Base-by-base conservation (phyloP, 768 basidiomycete species). In the Tricholomella constricta region DNA sequence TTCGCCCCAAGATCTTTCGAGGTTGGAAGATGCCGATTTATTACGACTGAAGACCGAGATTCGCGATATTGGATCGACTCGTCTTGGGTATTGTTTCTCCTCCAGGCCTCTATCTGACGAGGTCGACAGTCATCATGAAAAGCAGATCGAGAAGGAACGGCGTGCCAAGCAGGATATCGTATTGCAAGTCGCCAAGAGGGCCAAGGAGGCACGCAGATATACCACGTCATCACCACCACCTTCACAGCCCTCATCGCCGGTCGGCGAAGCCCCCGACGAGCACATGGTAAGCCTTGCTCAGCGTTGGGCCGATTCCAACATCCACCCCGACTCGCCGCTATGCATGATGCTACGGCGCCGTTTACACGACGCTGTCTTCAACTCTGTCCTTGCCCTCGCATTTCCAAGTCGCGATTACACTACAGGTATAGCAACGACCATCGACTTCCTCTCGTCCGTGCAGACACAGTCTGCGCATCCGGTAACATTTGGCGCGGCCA, bases 111-210 rank as follows among this genome's bases (percentile, higher is more conserved):
- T 60, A 59, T 20, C 61, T 56, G 60, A 49, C 55, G 62, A 70
- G 6, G 37, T 29, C 51, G 55, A 56, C 26, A 53, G 61, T 56
- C 50, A 49, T 48, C 50, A 54, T 32, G 56, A 58, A 48, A 67
- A 71, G 45, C 84, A 84, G 52, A 57, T 66, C 53, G 79, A 79
- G 56, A 76, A 76, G 57, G 84, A 86, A 81, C 73, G 73, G 52
- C 66, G 65, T 43, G 75, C 79, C 51, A 84, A 84, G 65, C 77
- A 80, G 55, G 86, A 84, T 58, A 78, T 92, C 53, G 81, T 88
- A 17, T 71, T 94, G 45, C 92, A 94, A 66, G 74, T 94, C 43
- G 86, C 88, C 5, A 80, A 79, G 65, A 82, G 88, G 37, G 89
- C 88, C 19, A 78, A 75, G 41, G 78, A 82, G 55, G 70, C 76